phyloP scores from a whole-genome alignment of 768 basidiomycete species.

The Suillus tomentosus region DNA sequence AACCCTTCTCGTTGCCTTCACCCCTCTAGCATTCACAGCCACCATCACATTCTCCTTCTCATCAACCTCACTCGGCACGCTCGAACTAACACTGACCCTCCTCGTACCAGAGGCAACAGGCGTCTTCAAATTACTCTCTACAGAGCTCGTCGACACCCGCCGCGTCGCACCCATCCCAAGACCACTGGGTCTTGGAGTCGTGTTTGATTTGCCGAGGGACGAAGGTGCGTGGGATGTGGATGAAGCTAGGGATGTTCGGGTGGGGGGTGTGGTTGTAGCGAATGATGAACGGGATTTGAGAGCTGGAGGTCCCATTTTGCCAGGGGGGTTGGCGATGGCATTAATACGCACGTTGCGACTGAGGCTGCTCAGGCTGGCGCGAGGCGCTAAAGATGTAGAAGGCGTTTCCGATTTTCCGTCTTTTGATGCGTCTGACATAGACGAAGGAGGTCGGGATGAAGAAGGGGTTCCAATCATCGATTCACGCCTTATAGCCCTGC shows the following conservation, averaged over 20 bases:
- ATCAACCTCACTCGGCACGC: conserved; percentile 46
- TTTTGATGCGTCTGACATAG: conserved; percentile 52
- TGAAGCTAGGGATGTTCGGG: neutral
- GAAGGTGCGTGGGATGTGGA: conserved; percentile 33
- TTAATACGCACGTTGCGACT: conserved; percentile 55
- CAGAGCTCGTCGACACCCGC: conserved; percentile 33
- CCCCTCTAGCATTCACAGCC: conserved; percentile 3
- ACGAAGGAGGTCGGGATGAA: conserved; percentile 55
- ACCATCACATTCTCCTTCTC: conserved; percentile 60
- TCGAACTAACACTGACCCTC: conserved; percentile 36
- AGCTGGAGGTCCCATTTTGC: conserved; percentile 54
- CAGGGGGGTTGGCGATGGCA: conserved; percentile 23
- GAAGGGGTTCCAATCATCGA: conserved; percentile 58
- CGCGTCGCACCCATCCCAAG: conserved; percentile 18
- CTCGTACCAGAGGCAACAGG: conserved; percentile 30
- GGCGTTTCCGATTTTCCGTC: conserved; percentile 39
- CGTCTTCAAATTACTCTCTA: conserved; percentile 36
- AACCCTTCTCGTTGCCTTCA: conserved; percentile 22
- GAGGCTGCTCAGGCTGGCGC: conserved; percentile 38
- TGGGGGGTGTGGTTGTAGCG: conserved; percentile 40
- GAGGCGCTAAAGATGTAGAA: conserved; percentile 24
- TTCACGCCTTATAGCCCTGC: conserved; percentile 44
- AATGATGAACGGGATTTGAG: conserved; percentile 36
- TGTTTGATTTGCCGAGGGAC: conserved; percentile 26
- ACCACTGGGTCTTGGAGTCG: conserved; percentile 16